Percentiles rank a stretch among this genome's conserved stretches.
Evolutionary conservation across 805 yeast species (phyloP).

Genomic region (Suhomyces xylopsoci): DNA sequence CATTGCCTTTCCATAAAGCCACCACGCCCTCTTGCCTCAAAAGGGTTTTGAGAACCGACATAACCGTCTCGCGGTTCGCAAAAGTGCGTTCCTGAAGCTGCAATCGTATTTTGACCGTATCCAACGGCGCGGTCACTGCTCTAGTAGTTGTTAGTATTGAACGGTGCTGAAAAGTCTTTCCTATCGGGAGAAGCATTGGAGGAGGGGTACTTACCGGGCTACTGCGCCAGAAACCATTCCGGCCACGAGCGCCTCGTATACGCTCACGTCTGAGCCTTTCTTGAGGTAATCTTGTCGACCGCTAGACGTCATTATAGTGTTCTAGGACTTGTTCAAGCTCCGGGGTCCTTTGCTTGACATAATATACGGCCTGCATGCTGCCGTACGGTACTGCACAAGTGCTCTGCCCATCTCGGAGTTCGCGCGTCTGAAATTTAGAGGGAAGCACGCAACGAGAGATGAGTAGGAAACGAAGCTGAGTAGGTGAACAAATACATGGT

Average conservation of each 20-base stretch:
- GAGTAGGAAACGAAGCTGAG: neutral
- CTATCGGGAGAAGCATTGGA: neutral
- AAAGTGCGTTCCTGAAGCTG: slow-evolving; percentile 50
- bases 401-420: neutral
- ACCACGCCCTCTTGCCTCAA: slow-evolving; percentile 60
- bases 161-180: neutral
- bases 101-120: slow-evolving; percentile 70
- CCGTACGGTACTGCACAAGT: neutral
- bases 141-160: slow-evolving; percentile 25
- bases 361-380: neutral
- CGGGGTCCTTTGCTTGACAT: slow-evolving; percentile 9
- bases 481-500: neutral
- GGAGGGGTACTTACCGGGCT: slow-evolving; percentile 31
- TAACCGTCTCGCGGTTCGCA: slow-evolving; percentile 7
- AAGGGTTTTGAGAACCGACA: slow-evolving; percentile 39
- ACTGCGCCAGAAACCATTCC: slow-evolving; percentile 71
- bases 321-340: neutral
- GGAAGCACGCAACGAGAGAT: neutral
- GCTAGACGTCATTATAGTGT: neutral
- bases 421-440: neutral
- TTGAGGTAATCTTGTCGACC: slow-evolving; percentile 40
- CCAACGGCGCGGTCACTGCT: slow-evolving; percentile 71
- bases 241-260: slow-evolving; percentile 55
- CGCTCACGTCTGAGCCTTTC: slow-evolving; percentile 51
- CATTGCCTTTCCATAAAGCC: slow-evolving; percentile 95